These are phyloP conservation scores for Persicaria maculosa DNA, from an alignment of 148 eudicot genomes.

Conservation along the genomic window DNA sequence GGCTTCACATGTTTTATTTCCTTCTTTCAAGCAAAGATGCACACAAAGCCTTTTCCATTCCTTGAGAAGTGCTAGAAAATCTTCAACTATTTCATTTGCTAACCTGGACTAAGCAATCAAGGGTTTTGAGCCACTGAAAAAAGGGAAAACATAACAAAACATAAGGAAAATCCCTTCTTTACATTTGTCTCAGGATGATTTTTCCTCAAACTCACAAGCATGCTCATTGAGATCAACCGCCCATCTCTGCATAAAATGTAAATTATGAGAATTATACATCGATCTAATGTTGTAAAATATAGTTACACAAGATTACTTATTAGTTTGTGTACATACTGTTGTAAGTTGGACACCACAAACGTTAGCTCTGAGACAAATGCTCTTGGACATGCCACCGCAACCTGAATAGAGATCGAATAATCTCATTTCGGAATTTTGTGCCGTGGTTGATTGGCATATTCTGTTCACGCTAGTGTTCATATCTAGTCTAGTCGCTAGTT, in stretches of 20 bases:
- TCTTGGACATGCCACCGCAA: conserved; percentile 86
- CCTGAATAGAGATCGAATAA: conserved; percentile 60
- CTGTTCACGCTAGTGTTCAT: too few relatives aligned
- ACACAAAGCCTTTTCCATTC: conserved; percentile 63
- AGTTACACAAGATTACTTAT: not conserved
- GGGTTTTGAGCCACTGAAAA: not conserved
- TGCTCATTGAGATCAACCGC: conserved; percentile 55
- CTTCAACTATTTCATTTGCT: conserved; percentile 59
- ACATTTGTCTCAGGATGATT: conserved; percentile 91
- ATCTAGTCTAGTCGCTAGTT: conserved; percentile 16
- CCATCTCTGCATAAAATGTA: conserved; percentile 53
- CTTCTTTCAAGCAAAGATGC: conserved; percentile 22
- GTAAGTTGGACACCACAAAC: conserved; percentile 45
- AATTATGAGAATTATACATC: not conserved
- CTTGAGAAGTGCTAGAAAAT: conserved; percentile 47
- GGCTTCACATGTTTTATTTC: conserved; percentile 13
- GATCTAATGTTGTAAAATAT: not conserved
- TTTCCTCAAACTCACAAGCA: conserved; percentile 54
- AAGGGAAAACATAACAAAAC: not conserved
- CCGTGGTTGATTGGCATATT: too few relatives aligned
- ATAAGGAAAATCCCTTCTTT: not conserved
- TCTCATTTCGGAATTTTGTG: conserved; percentile 13
- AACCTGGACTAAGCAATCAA: conserved; percentile 30
- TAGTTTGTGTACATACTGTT: conserved; percentile 37
- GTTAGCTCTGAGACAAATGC: conserved; percentile 62